Conservation (phyloP, 2,329 filamentous ascomycete species). For the Penicillium hesseltinei region DNA sequence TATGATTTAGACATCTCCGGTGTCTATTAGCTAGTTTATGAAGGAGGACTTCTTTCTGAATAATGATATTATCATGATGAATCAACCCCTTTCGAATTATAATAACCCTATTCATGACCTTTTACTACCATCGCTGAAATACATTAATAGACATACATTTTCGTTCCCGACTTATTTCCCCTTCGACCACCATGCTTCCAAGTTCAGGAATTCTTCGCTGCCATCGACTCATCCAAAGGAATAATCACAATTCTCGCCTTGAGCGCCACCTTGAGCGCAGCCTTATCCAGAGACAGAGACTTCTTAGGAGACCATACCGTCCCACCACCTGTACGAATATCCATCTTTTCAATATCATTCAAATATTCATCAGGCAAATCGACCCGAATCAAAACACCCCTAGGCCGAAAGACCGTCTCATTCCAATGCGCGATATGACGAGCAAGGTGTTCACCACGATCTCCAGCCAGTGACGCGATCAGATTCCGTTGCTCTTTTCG, state of each 20-base stretch:
- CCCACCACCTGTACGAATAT: conserved; percentile 11
- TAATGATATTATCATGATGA: background rate
- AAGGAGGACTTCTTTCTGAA: background rate
- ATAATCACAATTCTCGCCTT: conserved; percentile 32
- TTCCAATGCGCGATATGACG: conserved; percentile 30
- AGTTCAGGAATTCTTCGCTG: background rate
- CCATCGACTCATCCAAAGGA: conserved; percentile 14
- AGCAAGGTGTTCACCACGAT: conserved; percentile 12
- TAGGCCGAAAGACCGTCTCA: conserved; percentile 28
- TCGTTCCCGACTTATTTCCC: too few species aligned
- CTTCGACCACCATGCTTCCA: background rate
- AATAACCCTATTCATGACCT: background rate
- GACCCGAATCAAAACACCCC: conserved; percentile 31
- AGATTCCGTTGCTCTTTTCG: conserved; percentile 29
- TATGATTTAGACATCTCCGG: background rate
- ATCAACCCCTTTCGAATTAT: background rate
- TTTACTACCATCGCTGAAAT: background rate
- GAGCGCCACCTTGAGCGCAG: conserved; percentile 22
- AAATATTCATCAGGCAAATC: conserved; percentile 32
- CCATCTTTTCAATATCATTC: conserved; percentile 26
- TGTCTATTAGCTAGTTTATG: background rate
- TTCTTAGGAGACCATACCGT: background rate
- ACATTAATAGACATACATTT: background rate
- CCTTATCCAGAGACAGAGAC: conserved; percentile 13
- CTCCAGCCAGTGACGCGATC: conserved; percentile 20